Percentiles rank a stretch among this genome's conserved stretches.
Evolutionary conservation across 345 rosid species (phyloP).

Genomic region (Trapa incisa): DNA sequence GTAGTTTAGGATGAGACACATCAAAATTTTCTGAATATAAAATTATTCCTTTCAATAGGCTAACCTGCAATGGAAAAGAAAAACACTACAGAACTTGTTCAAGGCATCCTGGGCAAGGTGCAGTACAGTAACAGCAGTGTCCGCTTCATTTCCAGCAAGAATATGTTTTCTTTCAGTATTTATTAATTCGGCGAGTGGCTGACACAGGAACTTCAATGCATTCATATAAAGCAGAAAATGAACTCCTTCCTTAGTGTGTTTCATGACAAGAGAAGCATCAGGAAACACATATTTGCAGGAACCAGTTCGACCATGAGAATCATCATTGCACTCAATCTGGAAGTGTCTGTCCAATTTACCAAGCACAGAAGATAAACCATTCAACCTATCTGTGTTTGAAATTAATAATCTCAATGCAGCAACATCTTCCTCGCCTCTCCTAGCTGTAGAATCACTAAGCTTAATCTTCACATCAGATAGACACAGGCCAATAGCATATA

Average conservation of each 20-base stretch:
- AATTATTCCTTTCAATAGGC: constrained; percentile 7
- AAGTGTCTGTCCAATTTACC: constrained; percentile 31
- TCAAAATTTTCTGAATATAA: neutral
- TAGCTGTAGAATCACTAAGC: constrained; percentile 20
- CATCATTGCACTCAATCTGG: constrained; percentile 21
- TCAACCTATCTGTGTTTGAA: constrained; percentile 29
- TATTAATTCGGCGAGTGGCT: constrained; percentile 60
- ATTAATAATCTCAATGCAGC: constrained; percentile 26
- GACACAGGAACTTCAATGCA: constrained; percentile 66
- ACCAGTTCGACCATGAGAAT: constrained; percentile 12
- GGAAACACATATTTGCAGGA: constrained; percentile 14
- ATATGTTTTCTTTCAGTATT: constrained; percentile 44
- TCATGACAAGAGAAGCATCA: constrained; percentile 16
- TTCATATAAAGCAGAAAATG: constrained; percentile 30
- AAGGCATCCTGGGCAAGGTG: constrained; percentile 41
- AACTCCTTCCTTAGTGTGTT: constrained; percentile 21
- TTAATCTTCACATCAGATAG: constrained; percentile 21
- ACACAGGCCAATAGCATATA: constrained; percentile 57
- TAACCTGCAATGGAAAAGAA: constrained; percentile 39
- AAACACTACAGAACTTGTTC: constrained; percentile 40
- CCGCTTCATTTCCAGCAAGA: constrained; percentile 28
- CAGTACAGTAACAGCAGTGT: constrained; percentile 28
- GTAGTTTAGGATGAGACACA: no score
- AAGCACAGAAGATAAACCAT: constrained; percentile 34
- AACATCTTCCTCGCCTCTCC: constrained; percentile 23